phyloP scores from a whole-genome alignment of 176 grass and related monocot species.

The Eragrostis curvula region DNA sequence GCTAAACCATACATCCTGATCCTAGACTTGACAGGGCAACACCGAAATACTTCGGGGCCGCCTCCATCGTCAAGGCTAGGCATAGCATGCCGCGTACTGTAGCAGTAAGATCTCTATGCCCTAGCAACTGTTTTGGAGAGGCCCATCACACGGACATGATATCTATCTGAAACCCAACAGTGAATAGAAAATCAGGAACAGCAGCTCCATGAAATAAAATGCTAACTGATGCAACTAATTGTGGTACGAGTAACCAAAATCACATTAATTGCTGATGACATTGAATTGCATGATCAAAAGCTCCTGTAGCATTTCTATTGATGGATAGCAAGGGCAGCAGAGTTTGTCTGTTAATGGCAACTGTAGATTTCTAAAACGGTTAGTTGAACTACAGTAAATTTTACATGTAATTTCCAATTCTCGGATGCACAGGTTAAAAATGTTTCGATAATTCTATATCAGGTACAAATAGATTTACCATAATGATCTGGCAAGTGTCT shows the following conservation, averaged over 20 bases:
- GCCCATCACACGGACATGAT: not conserved
- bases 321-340: conserved; percentile 1
- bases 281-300: conserved; percentile 18
- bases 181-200: conserved; percentile 30
- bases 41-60: not conserved
- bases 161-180: conserved; percentile 44
- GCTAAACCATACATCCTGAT: not conserved
- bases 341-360: not conserved
- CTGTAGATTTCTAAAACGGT: conserved; percentile 16
- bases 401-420: not conserved
- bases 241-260: not conserved
- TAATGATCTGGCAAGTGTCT: not conserved
- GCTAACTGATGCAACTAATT: not conserved
- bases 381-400: not conserved
- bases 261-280: conserved; percentile 27
- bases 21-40: not conserved
- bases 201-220: not conserved
- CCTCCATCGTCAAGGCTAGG: not conserved
- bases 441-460: not conserved
- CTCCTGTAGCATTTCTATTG: conserved; percentile 15
- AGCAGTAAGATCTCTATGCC: not conserved
- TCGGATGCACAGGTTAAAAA: not conserved
- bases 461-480: conserved; percentile 24
- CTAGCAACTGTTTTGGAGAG: not conserved
- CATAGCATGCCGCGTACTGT: not conserved